phyloP scores from a whole-genome alignment of 768 basidiomycete species.

The Russula abietina region DNA sequence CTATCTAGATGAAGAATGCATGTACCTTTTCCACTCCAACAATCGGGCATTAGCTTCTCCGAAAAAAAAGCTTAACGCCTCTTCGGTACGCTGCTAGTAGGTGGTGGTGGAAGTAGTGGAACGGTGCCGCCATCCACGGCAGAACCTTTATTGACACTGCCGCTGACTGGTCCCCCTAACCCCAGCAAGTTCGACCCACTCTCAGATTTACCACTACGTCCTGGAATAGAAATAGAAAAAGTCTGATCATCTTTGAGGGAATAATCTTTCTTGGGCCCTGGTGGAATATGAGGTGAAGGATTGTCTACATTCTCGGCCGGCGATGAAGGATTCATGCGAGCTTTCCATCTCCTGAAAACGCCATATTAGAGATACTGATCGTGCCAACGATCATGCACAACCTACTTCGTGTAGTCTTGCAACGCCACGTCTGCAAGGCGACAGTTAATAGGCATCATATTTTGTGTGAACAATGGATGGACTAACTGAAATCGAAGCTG shows the following conservation, averaged over 20 bases:
- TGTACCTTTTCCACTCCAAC: background rate
- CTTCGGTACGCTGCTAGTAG: slow-evolving; percentile 46
- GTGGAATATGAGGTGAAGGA: slow-evolving; percentile 62
- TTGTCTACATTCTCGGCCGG: slow-evolving; percentile 47
- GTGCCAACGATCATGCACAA: background rate
- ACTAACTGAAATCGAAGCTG: slow-evolving; percentile 88
- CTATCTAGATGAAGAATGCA: background rate
- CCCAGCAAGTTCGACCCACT: slow-evolving; percentile 34
- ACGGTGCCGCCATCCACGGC: slow-evolving; percentile 38
- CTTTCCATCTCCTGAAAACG: slow-evolving; percentile 14
- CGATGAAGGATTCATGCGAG: slow-evolving; percentile 19
- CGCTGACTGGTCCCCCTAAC: slow-evolving; percentile 11
- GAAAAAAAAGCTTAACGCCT: slow-evolving; percentile 31
- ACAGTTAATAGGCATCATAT: slow-evolving; percentile 8
- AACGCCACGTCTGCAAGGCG: slow-evolving; percentile 62
- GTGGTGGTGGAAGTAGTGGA: slow-evolving; percentile 82
- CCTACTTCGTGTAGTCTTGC: slow-evolving; percentile 79
- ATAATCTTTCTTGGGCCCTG: slow-evolving; percentile 88
- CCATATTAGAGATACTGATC: background rate
- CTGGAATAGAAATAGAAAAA: slow-evolving; percentile 86
- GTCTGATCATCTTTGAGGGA: slow-evolving; percentile 93
- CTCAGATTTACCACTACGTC: slow-evolving; percentile 45
- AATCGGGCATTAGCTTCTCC: background rate
- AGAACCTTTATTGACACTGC: slow-evolving; percentile 15
- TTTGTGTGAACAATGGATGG: background rate